Conservation (phyloP, 2,329 filamentous ascomycete genomes). For the Talaromyces albobiverticillius region DNA sequence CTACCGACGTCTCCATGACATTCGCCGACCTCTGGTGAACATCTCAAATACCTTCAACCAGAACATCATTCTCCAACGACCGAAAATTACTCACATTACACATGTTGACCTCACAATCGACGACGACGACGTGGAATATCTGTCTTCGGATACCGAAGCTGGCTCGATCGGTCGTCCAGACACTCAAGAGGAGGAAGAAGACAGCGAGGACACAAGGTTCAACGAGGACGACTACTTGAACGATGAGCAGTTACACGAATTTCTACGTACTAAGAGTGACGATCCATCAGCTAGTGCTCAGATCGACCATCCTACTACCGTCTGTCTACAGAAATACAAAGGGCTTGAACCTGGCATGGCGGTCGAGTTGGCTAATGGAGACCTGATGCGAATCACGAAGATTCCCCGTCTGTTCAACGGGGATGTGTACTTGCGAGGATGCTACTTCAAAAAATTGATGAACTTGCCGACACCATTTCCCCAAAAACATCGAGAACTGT, state of each 20-base stretch:
- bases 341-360: slow-evolving; percentile 26
- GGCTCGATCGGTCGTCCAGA: not conserved
- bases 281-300: slow-evolving; percentile 11
- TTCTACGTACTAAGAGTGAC: slow-evolving; percentile 19
- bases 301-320: not conserved
- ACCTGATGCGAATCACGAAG: slow-evolving; percentile 40
- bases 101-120: slow-evolving; percentile 7
- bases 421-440: slow-evolving; percentile 36
- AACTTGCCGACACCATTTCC: slow-evolving; percentile 36
- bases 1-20: not conserved
- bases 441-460: slow-evolving; percentile 32
- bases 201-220: slow-evolving; percentile 3
- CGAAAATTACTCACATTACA: too few relatives aligned
- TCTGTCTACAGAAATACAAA: not conserved
- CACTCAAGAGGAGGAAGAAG: not conserved
- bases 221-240: slow-evolving; percentile 24
- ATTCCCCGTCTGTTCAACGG: slow-evolving; percentile 29
- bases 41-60: not conserved
- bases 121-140: not conserved
- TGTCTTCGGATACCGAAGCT: slow-evolving; percentile 4
- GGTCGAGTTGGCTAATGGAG: slow-evolving; percentile 36
- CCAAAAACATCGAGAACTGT: slow-evolving; percentile 44
- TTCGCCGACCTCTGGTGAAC: not conserved
- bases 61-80: not conserved
- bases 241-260: slow-evolving; percentile 23